Percentiles rank a stretch among this genome's conserved stretches.
These are phyloP conservation scores for Euphorbia tirucalli DNA, from an alignment of 345 rosid species.

Conservation along the genomic window DNA sequence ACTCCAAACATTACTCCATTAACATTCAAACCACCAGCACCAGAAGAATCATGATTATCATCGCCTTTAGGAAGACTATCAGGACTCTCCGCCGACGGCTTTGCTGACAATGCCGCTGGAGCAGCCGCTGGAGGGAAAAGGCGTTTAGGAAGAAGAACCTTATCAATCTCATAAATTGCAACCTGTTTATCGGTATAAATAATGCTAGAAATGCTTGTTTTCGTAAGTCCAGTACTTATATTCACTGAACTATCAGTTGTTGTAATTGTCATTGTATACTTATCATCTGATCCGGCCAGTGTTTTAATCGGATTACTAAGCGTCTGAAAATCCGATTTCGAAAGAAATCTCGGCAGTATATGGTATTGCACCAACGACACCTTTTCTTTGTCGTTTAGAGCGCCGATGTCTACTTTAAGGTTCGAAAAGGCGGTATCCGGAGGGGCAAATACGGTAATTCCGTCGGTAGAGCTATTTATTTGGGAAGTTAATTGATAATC, in stretches of 20 bases:
- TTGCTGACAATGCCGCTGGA: slow-evolving; percentile 4
- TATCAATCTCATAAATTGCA: slow-evolving; percentile 22
- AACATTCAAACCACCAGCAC: not conserved
- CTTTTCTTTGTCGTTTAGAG: slow-evolving; percentile 17
- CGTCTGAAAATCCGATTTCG: slow-evolving; percentile 18
- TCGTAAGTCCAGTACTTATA: slow-evolving; percentile 18
- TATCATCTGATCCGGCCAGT: slow-evolving; percentile 16
- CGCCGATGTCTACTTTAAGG: slow-evolving; percentile 9
- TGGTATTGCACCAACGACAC: slow-evolving; percentile 21
- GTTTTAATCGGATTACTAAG: slow-evolving; percentile 23
- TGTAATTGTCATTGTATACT: slow-evolving; percentile 13
- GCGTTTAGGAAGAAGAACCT: slow-evolving; percentile 19
- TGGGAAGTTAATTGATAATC: slow-evolving; percentile 16
- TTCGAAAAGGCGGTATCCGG: slow-evolving; percentile 18
- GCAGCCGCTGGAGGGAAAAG: slow-evolving; percentile 23
- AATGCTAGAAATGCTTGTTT: slow-evolving; percentile 15
- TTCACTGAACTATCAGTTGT: slow-evolving; percentile 10
- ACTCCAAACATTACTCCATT: not conserved
- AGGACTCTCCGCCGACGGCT: not conserved
- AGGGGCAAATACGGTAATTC: slow-evolving; percentile 28
- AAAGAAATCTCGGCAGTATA: slow-evolving; percentile 5
- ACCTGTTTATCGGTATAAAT: slow-evolving; percentile 21
- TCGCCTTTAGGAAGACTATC: not conserved
- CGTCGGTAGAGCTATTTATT: slow-evolving; percentile 25
- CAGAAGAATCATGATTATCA: slow-evolving; percentile 6